Evolutionary conservation across 345 rosid species (phyloP), one percentile per base, ranked within the genome.

Genomic region (Eucalyptus viminalis): DNA sequence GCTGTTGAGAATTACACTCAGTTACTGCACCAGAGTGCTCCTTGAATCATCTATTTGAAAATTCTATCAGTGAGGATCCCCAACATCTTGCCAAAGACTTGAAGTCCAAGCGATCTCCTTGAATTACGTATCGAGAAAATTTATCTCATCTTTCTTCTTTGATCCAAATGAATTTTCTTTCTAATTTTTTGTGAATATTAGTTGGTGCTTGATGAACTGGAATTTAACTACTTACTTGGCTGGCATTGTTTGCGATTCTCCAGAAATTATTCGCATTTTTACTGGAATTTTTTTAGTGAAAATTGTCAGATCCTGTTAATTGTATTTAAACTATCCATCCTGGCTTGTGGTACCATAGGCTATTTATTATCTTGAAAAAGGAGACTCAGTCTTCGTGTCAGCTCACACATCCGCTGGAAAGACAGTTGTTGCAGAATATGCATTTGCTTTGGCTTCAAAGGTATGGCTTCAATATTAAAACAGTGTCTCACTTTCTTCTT

Each of bases 341-440:
- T 72, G 56, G 24, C 65, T 22, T 80, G 54, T 86, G 58, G 89
- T 34, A 88, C 89, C 89, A 90, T 96, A 97, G 99, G 99, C 99
- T 54, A 97, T 97, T 91, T 94, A 94, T 90, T 95, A 94, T 94
- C 90, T 97, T 92, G 99, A 97, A 92, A 97, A 92, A 89, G 99
- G 99, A 60, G 98, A 97, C 76, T 97, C 99, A 87, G 99, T 97
- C 88, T 97, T 97, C 89, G 99, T 97, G 86, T 97, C 98, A 9
- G 99, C 99, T 90, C 99, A 97, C 92, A 97, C 99, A 88, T 97
- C 99, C 88, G 99, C 99, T 34, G 99, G 99, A 89, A 97, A 97
- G 94, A 97, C 99, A 24, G 99, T 97, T 90, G 98, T 97, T 93
- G 99, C 99, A 87, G 99, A 97, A 91, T 97, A 97, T 92, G 99